These are phyloP conservation scores for Coemansia sp. DNA, from an alignment of 192 early-diverging fungal genomes.

Conservation along the genomic window DNA sequence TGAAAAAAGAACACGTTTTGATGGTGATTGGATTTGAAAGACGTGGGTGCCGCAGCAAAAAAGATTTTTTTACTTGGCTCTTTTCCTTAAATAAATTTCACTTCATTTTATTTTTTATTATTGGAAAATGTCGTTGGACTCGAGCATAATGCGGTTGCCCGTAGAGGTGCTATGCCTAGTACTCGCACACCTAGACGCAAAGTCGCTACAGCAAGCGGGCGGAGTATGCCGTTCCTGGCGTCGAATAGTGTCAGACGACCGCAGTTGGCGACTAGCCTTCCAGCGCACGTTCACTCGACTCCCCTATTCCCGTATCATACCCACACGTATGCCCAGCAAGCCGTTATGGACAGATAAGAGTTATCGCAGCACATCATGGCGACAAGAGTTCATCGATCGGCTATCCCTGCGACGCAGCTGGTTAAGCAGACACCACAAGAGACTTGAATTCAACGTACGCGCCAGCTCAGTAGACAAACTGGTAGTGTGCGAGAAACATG, in stretches of 20 bases:
- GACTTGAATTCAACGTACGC: slow-evolving; percentile 23
- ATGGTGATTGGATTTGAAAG: neutral
- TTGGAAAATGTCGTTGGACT: neutral
- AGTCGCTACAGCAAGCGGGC: slow-evolving; percentile 18
- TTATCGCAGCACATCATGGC: slow-evolving; percentile 20
- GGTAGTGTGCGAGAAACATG: slow-evolving; percentile 23
- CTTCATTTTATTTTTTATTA: neutral
- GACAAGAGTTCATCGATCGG: slow-evolving; percentile 21
- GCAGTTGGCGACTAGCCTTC: slow-evolving; percentile 39
- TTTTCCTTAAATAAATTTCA: neutral
- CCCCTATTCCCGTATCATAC: slow-evolving; percentile 19
- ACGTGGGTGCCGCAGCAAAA: neutral
- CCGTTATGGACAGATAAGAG: neutral
- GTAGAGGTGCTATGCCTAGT: slow-evolving; percentile 31
- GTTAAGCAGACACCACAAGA: slow-evolving; percentile 1
- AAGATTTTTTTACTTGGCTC: too few relatives aligned
- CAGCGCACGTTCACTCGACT: slow-evolving; percentile 15
- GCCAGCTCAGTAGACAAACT: slow-evolving; percentile 25
- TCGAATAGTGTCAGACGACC: slow-evolving; percentile 27
- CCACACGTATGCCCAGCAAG: slow-evolving; percentile 14
- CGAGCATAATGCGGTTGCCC: slow-evolving; percentile 13
- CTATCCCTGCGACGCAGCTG: slow-evolving; percentile 20
- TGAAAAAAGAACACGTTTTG: neutral
- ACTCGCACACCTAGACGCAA: slow-evolving; percentile 22
- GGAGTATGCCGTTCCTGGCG: slow-evolving; percentile 28